Base-by-base conservation (phyloP, 352 stramenopile species). In the Phytophthora macrochlamydospora region DNA sequence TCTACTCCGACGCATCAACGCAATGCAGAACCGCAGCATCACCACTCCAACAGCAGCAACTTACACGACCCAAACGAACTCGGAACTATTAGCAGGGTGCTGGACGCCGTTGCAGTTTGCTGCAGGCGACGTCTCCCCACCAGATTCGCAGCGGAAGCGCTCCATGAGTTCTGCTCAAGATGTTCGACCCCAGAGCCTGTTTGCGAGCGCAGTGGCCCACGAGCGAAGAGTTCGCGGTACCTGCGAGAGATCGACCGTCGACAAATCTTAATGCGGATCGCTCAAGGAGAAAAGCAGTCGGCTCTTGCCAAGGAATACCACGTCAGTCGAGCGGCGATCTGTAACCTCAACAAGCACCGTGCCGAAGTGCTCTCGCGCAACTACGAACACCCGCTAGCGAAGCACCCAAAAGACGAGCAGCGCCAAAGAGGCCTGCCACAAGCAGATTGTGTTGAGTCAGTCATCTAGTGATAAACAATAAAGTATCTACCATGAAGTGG, bases 271-370 rank as follows among this genome's bases (percentile, higher is more conserved):
- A 58, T 78, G 46, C 83, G 83, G 7, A 75, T 91, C 28, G 71
- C 75, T 5, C 75, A 82, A 40, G 83, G 83, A 14, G 83, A 92
- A 53, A 87, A 89, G 59, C 79, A 90, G 43, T 77, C 81, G 3
- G 74, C 72, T 18, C 71, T 90, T 14, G 81, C 83, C 2, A 89
- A 88, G 48, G 83, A 91, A 61, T 91, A 86, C 51, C 74, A 75
- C n/a, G 82, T 91, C 32, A 91, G 78, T 8, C 82, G 82, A 56
- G 79, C 82, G 0, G 79, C 82, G 12, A 91, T 91, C 59, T 91
- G 82, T 56, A 89, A 89, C 52, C 57, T 91, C 28, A 85, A 87
- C 67, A 91, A 91, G 50, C 78, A 89, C 40, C 78, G 82, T 11
- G 72, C 72, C 7, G 67, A 78, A 46, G 82, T 91, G 9, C 57